A percentile compares a stretch with the other conserved stretches of the same genome.
Conservation (phyloP, 345 rosid species). For the Geranium rotundifolium region DNA sequence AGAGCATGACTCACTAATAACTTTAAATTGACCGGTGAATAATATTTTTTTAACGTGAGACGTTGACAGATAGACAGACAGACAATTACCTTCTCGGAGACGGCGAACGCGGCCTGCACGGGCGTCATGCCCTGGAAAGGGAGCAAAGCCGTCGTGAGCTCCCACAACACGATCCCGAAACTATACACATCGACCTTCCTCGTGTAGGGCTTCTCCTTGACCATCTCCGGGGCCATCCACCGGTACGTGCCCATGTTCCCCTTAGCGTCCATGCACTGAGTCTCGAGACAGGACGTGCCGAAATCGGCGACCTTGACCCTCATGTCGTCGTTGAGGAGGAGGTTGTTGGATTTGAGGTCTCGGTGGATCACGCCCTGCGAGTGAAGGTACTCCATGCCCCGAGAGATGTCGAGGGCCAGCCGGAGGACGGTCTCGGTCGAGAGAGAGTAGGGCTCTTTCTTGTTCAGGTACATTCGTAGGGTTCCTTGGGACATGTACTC, state of each 20-base stretch:
- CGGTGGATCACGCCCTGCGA: conserved; percentile 96
- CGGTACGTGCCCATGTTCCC: conserved; percentile 97
- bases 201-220: conserved; percentile 83
- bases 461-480: conserved; percentile 95
- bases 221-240: conserved; percentile 99
- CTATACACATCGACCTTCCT: conserved; percentile 96
- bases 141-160: conserved; percentile 92
- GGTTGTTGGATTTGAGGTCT: conserved; percentile 86
- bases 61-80: neutral
- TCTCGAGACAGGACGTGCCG: conserved; percentile 91
- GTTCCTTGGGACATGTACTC: conserved; percentile 99
- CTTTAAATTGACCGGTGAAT: no score
- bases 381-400: conserved; percentile 99
- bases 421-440: conserved; percentile 79
- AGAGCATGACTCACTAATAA: no score
- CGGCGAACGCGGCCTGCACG: conserved; percentile 97
- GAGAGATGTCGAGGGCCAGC: conserved; percentile 87
- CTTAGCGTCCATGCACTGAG: conserved; percentile 75
- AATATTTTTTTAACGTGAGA: neutral
- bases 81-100: conserved; percentile 76
- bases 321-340: conserved; percentile 92
- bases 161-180: conserved; percentile 96
- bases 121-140: conserved; percentile 99
- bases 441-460: conserved; percentile 91
- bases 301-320: conserved; percentile 94